These are phyloP conservation scores for Boletus pseudo-olivaceus DNA, from an alignment of 768 basidiomycete species.

Conservation along the genomic window DNA sequence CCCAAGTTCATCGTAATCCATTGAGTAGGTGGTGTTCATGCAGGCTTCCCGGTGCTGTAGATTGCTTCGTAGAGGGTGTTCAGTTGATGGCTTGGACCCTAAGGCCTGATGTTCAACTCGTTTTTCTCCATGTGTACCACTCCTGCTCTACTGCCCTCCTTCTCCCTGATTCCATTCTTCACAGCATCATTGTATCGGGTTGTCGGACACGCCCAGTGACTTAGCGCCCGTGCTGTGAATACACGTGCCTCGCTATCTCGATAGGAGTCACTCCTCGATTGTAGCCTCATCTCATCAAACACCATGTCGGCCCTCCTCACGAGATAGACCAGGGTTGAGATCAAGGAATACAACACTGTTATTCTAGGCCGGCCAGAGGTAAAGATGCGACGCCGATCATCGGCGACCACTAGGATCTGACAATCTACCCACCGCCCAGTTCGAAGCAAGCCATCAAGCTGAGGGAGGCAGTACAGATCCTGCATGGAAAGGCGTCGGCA, in stretches of 20 bases:
- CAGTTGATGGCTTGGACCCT: constrained; percentile 3
- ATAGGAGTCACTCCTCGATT: background rate
- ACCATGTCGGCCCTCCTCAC: constrained; percentile 7
- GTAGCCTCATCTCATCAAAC: background rate
- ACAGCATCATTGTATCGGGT: constrained; percentile 2
- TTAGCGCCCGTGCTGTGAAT: constrained; percentile 10
- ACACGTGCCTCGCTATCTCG: constrained; percentile 15
- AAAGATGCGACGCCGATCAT: constrained; percentile 15
- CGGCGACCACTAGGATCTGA: background rate
- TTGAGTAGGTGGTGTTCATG: constrained; percentile 5
- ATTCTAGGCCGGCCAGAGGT: constrained; percentile 58
- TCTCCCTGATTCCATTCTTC: background rate
- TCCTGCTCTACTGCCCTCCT: background rate
- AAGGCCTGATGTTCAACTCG: constrained; percentile 5
- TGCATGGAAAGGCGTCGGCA: constrained; percentile 50
- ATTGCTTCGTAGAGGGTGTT: constrained; percentile 6
- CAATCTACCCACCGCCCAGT: background rate
- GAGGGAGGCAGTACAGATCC: constrained; percentile 44
- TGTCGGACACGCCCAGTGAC: background rate
- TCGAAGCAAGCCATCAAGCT: constrained; percentile 49
- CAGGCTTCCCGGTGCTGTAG: constrained; percentile 7
- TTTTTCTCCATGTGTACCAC: background rate
- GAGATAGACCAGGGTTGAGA: constrained; percentile 35
- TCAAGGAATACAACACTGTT: constrained; percentile 61
- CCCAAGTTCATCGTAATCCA: constrained; percentile 9